phyloP scores from a whole-genome alignment of 345 rosid species.

The Syzygium aromaticum region DNA sequence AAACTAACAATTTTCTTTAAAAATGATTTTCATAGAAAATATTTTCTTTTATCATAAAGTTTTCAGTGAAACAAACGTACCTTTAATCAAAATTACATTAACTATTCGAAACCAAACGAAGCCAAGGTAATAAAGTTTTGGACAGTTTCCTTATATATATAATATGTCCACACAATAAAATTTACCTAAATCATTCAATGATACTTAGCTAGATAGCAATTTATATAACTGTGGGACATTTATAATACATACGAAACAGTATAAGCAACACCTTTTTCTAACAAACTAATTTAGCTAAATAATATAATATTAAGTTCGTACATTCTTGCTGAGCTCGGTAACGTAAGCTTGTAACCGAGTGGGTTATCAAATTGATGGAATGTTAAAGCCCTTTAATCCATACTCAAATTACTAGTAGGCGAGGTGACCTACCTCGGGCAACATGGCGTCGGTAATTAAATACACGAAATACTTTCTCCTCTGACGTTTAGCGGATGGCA shows the following conservation, averaged over 20 bases:
- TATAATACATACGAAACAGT: no score
- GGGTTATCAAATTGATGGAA: neutral
- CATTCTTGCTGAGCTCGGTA: neutral
- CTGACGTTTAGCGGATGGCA: neutral
- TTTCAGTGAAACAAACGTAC: neutral
- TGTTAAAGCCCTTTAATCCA: neutral
- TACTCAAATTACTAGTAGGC: neutral
- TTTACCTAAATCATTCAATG: neutral
- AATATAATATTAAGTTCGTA: neutral
- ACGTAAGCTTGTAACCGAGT: neutral
- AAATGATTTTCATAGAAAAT: no score
- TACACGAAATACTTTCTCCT: neutral
- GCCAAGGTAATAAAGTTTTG: neutral
- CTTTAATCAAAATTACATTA: neutral
- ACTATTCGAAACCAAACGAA: neutral
- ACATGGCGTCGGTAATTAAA: neutral
- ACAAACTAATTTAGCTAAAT: neutral
- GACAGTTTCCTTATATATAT: no score
- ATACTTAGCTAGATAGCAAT: neutral
- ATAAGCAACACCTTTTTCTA: neutral
- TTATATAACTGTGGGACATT: neutral
- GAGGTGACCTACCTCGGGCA: neutral
- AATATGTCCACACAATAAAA: neutral
- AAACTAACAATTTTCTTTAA: neutral
- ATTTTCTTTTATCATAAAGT: no score